These are phyloP conservation scores for Tolypocladium ovalisporum DNA, from an alignment of 2,329 filamentous ascomycete genomes.

Conservation along the genomic window DNA sequence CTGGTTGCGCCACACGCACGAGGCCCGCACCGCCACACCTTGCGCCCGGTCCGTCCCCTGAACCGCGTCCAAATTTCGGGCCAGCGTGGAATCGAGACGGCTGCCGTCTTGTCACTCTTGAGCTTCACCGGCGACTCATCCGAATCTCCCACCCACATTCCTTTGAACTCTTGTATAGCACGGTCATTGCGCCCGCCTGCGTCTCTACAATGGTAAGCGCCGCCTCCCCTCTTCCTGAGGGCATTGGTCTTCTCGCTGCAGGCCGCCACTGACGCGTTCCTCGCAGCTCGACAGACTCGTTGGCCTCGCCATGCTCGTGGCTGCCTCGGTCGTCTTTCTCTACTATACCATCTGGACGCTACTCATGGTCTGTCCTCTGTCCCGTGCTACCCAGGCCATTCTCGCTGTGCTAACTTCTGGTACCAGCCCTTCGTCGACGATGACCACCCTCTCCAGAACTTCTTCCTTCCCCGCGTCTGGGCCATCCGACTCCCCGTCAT, in stretches of 20 bases:
- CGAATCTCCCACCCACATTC: conserved; percentile 1
- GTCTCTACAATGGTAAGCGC: conserved; percentile 18
- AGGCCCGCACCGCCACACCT: neutral
- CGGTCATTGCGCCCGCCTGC: conserved; percentile 4
- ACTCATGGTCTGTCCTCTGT: conserved; percentile 62
- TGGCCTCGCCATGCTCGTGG: conserved; percentile 58
- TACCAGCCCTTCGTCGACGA: conserved; percentile 89
- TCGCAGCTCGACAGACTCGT: conserved; percentile 77
- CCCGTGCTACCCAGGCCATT: neutral
- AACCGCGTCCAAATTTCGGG: conserved; percentile 2
- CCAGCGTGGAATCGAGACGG: conserved; percentile 5
- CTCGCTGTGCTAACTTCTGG: neutral
- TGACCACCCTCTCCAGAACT: conserved; percentile 81
- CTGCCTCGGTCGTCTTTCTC: conserved; percentile 50
- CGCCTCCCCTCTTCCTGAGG: conserved; percentile 2
- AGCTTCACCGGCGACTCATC: neutral
- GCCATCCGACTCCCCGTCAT: conserved; percentile 98
- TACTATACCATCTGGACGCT: conserved; percentile 99
- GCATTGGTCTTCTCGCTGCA: neutral
- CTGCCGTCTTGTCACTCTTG: neutral
- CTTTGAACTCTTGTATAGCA: neutral
- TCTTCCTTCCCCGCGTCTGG: conserved; percentile 97
- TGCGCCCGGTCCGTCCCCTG: neutral
- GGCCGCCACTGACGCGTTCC: neutral
- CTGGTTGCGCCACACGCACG: neutral